Evolutionary conservation across 1,139 yeast genomes (phyloP).

Genomic region (Scheffersomyces titani): DNA sequence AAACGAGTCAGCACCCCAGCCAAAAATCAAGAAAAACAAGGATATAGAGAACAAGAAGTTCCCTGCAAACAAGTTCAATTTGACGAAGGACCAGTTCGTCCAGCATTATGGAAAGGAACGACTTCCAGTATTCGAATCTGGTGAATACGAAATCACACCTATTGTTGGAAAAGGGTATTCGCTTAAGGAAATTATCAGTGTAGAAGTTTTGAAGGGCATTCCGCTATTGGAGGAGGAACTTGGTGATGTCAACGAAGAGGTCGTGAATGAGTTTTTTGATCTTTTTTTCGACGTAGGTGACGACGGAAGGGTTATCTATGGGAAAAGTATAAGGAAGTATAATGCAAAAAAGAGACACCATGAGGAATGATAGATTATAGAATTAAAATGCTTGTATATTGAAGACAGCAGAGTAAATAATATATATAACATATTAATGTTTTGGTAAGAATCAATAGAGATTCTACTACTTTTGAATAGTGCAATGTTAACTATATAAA

Average conservation of each 20-base stretch:
- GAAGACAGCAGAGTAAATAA: too few relatives aligned
- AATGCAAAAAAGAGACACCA: constrained; percentile 19
- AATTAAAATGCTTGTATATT: too few relatives aligned
- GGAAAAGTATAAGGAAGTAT: constrained; percentile 20
- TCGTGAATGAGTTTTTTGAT: constrained; percentile 25
- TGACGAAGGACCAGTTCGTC: constrained; percentile 47
- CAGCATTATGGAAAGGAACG: constrained; percentile 50
- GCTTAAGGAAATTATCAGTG: constrained; percentile 20
- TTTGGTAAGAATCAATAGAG: too few relatives aligned
- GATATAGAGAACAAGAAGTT: constrained; percentile 67
- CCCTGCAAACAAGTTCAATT: constrained; percentile 45
- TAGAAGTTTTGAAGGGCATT: constrained; percentile 17
- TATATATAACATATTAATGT: too few relatives aligned
- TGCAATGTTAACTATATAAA: too few relatives aligned
- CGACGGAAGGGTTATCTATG: constrained; percentile 27
- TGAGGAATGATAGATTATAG: background rate
- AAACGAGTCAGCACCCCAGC: constrained; percentile 81
- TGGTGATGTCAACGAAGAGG: constrained; percentile 16
- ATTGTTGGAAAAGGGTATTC: constrained; percentile 24
- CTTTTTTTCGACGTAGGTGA: constrained; percentile 33
- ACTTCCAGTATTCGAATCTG: constrained; percentile 9
- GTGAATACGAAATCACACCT: constrained; percentile 34
- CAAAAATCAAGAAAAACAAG: constrained; percentile 73
- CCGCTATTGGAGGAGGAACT: constrained; percentile 22
- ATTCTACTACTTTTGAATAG: too few relatives aligned